Evolutionary conservation across 2,329 filamentous ascomycete genomes (phyloP), one percentile per base, ranked within the genome.

Genomic region (Diaporthe sp.): DNA sequence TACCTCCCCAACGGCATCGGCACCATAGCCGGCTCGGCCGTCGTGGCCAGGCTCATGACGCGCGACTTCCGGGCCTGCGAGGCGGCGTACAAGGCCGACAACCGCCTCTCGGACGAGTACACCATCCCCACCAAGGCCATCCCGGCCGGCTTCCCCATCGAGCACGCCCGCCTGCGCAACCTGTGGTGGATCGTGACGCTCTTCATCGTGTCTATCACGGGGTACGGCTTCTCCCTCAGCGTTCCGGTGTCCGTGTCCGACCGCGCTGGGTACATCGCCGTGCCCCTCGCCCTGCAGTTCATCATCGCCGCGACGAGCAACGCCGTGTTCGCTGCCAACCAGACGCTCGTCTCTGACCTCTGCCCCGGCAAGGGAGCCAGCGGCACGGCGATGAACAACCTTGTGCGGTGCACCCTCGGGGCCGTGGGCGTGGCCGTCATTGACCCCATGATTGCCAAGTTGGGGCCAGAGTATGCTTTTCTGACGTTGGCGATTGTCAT

Each of bases 11-110:
- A 81, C 44, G 80, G 81, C 9, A 46, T 86, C n/a, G 85, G 85
- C 25, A 84, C 84, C 28, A 85, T 88, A 53, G 78, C 82, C 28
- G 86, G 85, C 6, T 86, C 85, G 2, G 82, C 83, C 46, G 78
- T 83, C 1, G 84, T 83, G 22, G 86, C 86, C 34, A 83, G 82
- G 19, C 78, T 88, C 4, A 83, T 88, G 82, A 85, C 86, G 61
- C 80, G 79, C 51, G 83, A 85, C 75, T 86, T 83, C 61, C 46
- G 68, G 73, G 51, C 67, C 55, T 12, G 79, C 79, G 81, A 80
- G 71, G 51, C 79, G 75, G 13, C 80, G 77, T 80, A 83, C 78
- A 75, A 81, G 78, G 55, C 81, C 81, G 76, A 79, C 77, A 75
- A 78, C 77, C 22, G 55, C 72, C 79, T 79, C 3, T 77, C 83